Evolutionary conservation across 2,329 filamentous ascomycete genomes (phyloP).

Genomic region (Talaromyces funiculosus): DNA sequence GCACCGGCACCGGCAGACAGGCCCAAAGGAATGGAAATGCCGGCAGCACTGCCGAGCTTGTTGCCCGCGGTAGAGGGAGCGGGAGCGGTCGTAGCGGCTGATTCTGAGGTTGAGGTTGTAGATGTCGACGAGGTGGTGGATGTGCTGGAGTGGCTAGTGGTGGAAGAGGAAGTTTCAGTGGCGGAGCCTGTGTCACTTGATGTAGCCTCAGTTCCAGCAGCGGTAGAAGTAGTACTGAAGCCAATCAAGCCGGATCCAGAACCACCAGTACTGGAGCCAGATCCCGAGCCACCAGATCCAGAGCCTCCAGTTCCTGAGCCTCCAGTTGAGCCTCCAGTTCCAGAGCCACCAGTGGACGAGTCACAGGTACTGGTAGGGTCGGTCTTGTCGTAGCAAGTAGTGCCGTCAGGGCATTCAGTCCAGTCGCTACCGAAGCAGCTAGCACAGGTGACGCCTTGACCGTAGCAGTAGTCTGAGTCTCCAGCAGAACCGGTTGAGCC

Average conservation of each 20-base stretch:
- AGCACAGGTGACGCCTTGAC: slow-evolving; percentile 1
- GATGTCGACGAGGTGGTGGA: neutral
- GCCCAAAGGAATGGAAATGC: neutral
- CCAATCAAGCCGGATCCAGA: slow-evolving; percentile 1
- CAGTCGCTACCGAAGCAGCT: slow-evolving; percentile 11
- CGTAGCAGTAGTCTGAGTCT: slow-evolving; percentile 4
- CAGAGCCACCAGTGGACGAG: neutral
- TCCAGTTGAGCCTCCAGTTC: neutral
- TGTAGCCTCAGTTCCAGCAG: neutral
- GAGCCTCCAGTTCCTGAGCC: neutral
- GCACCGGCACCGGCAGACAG: slow-evolving; percentile 1
- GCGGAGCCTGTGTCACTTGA: neutral
- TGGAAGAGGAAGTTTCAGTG: neutral
- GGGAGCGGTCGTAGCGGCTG: neutral
- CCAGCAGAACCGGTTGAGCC: slow-evolving; percentile 5
- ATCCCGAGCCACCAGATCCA: neutral
- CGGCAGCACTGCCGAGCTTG: neutral
- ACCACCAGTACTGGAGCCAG: neutral
- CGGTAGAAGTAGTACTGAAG: neutral
- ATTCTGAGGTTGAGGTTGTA: neutral
- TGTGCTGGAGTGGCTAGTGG: neutral
- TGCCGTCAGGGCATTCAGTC: neutral
- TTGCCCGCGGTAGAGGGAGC: neutral
- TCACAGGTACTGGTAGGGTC: slow-evolving; percentile 5
- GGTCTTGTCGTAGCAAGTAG: neutral